phyloP scores from a whole-genome alignment of 2,329 filamentous ascomycete genomes.

The Colletotrichum sojae region DNA sequence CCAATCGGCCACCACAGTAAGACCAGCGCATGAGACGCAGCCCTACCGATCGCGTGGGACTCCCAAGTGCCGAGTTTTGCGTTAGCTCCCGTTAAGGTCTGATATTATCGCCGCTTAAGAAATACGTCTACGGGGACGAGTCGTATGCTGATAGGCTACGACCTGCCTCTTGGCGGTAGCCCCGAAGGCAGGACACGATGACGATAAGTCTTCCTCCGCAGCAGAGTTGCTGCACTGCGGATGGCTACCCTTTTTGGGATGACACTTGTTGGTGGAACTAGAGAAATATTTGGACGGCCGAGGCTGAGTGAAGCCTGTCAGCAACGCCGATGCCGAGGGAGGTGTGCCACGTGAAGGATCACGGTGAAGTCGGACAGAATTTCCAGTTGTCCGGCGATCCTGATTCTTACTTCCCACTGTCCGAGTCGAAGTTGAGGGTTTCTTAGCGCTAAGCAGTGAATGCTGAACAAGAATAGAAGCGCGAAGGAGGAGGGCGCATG shows the following conservation, averaged over 20 bases:
- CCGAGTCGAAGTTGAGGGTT: background rate
- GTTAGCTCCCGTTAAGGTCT: background rate
- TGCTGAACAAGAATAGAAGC: too few relatives aligned
- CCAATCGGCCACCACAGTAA: background rate
- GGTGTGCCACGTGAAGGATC: background rate
- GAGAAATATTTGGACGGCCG: too few relatives aligned
- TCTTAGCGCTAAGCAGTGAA: too few relatives aligned
- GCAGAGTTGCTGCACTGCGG: too few relatives aligned
- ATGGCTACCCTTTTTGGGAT: too few relatives aligned
- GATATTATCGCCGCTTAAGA: constrained; percentile 5
- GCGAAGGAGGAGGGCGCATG: too few relatives aligned
- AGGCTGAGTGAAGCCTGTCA: too few relatives aligned
- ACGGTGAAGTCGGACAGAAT: background rate
- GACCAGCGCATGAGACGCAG: background rate
- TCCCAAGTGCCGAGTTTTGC: background rate
- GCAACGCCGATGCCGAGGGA: background rate
- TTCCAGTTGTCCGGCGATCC: background rate
- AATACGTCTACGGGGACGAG: background rate
- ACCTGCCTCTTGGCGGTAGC: background rate
- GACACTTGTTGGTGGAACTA: too few relatives aligned
- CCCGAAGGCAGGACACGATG: too few relatives aligned
- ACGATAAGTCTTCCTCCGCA: too few relatives aligned
- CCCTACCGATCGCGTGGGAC: background rate
- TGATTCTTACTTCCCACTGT: background rate
- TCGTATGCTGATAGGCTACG: background rate